Conservation (phyloP, 208 protist genomes). For the Trypanosoma melophagium region DNA sequence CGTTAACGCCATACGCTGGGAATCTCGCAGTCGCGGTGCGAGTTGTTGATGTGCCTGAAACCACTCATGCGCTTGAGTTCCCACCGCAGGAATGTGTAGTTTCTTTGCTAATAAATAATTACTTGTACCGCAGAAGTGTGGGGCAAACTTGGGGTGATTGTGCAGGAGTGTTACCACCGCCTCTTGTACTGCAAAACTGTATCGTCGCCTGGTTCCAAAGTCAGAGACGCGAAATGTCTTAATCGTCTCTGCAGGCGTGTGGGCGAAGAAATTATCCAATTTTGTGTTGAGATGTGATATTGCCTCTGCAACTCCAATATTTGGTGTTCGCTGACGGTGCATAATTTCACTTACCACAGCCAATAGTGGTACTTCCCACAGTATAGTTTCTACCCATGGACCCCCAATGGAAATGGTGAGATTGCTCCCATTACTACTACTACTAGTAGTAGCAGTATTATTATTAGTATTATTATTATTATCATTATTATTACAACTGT, state of each 20-base stretch:
- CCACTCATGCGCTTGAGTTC: constrained; percentile 90
- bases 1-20: constrained; percentile 70
- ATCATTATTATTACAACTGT: too few species aligned
- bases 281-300: constrained; percentile 47
- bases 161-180: constrained; percentile 58
- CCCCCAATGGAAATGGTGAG: constrained; percentile 68
- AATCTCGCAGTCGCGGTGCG: constrained; percentile 54
- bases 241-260: constrained; percentile 43
- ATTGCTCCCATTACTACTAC: constrained; percentile 45
- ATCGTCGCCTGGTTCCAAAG: constrained; percentile 86
- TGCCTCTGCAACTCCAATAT: constrained; percentile 47
- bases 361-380: constrained; percentile 86
- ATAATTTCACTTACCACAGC: constrained; percentile 81
- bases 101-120: constrained; percentile 84
- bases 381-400: constrained; percentile 86
- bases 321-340: constrained; percentile 52
- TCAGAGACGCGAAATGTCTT: constrained; percentile 61
- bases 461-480: too few species aligned
- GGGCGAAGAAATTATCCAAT: constrained; percentile 62
- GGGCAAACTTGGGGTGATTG: constrained; percentile 50
- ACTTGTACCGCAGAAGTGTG: constrained; percentile 73
- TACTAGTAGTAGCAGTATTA: too few species aligned
- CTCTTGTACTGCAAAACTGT: constrained; percentile 78
- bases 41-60: constrained; percentile 91
- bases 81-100: constrained; percentile 55